Conservation (phyloP, 108 stramenopile species). For the Chaetoceros muelleri region DNA sequence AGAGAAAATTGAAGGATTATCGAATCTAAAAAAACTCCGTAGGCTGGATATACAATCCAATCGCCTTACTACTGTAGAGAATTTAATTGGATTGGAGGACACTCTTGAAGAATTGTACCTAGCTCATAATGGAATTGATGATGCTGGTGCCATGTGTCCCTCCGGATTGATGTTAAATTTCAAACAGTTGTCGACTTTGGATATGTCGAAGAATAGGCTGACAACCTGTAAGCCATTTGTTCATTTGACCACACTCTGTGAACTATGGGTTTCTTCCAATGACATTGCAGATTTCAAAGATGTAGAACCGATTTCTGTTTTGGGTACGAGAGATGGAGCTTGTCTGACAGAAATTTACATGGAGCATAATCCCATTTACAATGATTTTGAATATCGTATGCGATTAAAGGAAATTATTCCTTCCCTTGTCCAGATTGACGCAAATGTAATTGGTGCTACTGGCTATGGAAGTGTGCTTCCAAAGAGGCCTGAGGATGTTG, state of each 20-base stretch:
- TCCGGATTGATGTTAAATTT: constrained; percentile 52
- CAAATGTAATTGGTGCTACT: constrained; percentile 48
- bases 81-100: constrained; percentile 45
- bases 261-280: constrained; percentile 97
- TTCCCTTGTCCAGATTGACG: constrained; percentile 76
- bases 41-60: constrained; percentile 84
- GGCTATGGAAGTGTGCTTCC: constrained; percentile 8
- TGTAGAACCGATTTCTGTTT: constrained; percentile 37
- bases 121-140: constrained; percentile 88
- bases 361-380: constrained; percentile 91
- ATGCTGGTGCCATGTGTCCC: constrained; percentile 42
- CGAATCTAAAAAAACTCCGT: constrained; percentile 63
- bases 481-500: constrained; percentile 6
- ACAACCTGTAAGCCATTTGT: constrained; percentile 53
- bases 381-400: constrained; percentile 84
- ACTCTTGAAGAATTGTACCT: constrained; percentile 94
- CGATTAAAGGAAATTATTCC: constrained; percentile 66
- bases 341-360: constrained; percentile 87
- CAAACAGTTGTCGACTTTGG: constrained; percentile 46
- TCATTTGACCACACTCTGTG: constrained; percentile 64
- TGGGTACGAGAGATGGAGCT: constrained; percentile 13
- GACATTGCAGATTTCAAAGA: constrained; percentile 74
- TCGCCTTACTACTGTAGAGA: constrained; percentile 75
- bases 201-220: constrained; percentile 76
- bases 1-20: constrained; percentile 63